A percentile compares a stretch with the other conserved stretches of the same genome.
phyloP scores from a whole-genome alignment of 2,329 filamentous ascomycete species.

The Penicillium vulpinum region DNA sequence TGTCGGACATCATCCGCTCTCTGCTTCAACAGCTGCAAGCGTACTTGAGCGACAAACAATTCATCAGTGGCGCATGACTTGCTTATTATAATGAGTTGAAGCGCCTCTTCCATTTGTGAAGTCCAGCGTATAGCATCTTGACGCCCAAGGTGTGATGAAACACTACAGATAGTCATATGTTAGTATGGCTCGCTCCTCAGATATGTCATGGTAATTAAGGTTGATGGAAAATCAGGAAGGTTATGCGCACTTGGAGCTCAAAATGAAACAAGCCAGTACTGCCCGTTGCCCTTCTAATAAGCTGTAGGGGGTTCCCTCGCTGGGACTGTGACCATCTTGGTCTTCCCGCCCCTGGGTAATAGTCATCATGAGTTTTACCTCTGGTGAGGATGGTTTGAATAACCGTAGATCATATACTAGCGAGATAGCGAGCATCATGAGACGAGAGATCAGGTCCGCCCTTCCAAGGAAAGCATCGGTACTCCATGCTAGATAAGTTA shows the following conservation, averaged over 20 bases:
- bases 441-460: conserved; percentile 33
- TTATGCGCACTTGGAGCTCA: conserved; percentile 31
- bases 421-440: conserved; percentile 43
- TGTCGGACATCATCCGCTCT: conserved; percentile 33
- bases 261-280: conserved; percentile 33
- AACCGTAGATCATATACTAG: conserved; percentile 40
- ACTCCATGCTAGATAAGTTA: conserved; percentile 44
- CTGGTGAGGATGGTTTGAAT: conserved; percentile 32
- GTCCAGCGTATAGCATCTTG: conserved; percentile 41
- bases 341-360: conserved; percentile 32
- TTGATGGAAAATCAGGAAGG: background rate
- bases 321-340: conserved; percentile 5
- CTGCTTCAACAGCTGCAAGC: conserved; percentile 39
- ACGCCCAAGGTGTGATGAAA: conserved; percentile 38
- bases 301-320: conserved; percentile 12
- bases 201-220: too few species aligned
- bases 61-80: conserved; percentile 31
- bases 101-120: conserved; percentile 41
- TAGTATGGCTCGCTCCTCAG: conserved; percentile 1
- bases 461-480: conserved; percentile 36
- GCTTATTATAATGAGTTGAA: conserved; percentile 29
- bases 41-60: conserved; percentile 38
- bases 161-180: conserved; percentile 19
- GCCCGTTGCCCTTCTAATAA: conserved; percentile 32
- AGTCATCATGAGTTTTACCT: conserved; percentile 33